These are phyloP conservation scores for Melanomma pulvis-pyrius DNA, from an alignment of 495 filamentous ascomycete species.

Conservation along the genomic window DNA sequence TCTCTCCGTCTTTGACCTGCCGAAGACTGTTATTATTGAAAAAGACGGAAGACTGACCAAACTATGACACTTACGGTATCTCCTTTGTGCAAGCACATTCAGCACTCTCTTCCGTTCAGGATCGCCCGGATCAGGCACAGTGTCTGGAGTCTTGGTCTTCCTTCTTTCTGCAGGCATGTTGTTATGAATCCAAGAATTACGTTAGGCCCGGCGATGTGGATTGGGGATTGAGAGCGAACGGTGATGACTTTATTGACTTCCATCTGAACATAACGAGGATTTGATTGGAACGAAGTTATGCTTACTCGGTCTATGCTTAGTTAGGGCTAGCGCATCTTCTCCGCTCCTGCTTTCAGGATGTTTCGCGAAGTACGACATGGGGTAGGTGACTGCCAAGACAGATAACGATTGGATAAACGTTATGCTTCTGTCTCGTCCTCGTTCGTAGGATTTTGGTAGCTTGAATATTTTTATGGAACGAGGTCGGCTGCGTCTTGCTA, in stretches of 20 bases:
- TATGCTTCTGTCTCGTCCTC: neutral
- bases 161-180: constrained; percentile 23
- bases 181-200: constrained; percentile 7
- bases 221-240: neutral
- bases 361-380: no score
- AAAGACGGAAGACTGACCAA: neutral
- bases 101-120: constrained; percentile 54
- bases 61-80: constrained; percentile 50
- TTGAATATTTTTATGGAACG: no score
- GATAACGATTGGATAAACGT: neutral
- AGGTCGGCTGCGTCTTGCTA: neutral
- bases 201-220: constrained; percentile 13
- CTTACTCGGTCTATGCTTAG: no score
- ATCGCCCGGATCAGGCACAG: constrained; percentile 33
- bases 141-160: constrained; percentile 18
- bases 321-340: no score
- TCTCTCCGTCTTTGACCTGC: constrained; percentile 35
- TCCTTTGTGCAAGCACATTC: constrained; percentile 55
- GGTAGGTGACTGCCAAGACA: neutral
- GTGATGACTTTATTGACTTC: neutral
- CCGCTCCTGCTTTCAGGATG: no score
- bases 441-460: no score
- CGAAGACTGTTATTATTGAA: neutral
- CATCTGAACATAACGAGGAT: constrained; percentile 32
- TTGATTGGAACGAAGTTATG: no score